A percentile compares a stretch with the other conserved stretches of the same genome.
Evolutionary conservation across 352 stramenopile genomes (phyloP).

Genomic region (Paralagenidium karlingii): DNA sequence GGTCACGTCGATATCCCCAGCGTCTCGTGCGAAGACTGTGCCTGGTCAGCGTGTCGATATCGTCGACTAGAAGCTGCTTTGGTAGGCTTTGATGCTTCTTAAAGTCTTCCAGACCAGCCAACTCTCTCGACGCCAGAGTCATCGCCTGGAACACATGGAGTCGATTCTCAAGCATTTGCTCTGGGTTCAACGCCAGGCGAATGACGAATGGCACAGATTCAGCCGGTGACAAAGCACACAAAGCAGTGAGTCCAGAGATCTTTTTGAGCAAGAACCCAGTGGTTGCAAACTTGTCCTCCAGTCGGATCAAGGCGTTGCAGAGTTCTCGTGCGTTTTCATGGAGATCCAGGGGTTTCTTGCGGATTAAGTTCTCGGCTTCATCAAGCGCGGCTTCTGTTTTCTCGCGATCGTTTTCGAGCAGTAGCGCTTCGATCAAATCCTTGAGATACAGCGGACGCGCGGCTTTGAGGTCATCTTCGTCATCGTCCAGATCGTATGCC

Average conservation of each 20-base stretch:
- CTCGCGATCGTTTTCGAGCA: constrained; percentile 44
- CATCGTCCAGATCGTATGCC: constrained; percentile 48
- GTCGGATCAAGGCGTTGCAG: constrained; percentile 34
- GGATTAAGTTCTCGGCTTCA: constrained; percentile 40
- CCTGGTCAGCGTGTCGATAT: constrained; percentile 28
- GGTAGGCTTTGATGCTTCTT: background rate
- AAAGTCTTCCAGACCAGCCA: constrained; percentile 41
- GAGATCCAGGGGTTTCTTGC: constrained; percentile 38
- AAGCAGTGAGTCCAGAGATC: background rate
- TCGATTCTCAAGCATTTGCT: constrained; percentile 60
- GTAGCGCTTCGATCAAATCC: constrained; percentile 33
- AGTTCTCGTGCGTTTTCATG: constrained; percentile 41
- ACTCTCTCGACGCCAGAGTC: constrained; percentile 34
- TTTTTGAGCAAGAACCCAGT: constrained; percentile 20
- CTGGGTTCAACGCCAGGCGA: constrained; percentile 48
- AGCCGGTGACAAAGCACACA: constrained; percentile 29
- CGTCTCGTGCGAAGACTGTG: constrained; percentile 44
- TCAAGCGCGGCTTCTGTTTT: constrained; percentile 33
- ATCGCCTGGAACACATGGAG: constrained; percentile 54
- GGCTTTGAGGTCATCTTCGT: constrained; percentile 49
- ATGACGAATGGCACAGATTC: constrained; percentile 39
- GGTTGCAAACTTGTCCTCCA: constrained; percentile 66
- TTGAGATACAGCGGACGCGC: constrained; percentile 60
- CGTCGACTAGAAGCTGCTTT: constrained; percentile 33
- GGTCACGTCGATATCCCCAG: constrained; percentile 54